A percentile compares a stretch with the other conserved stretches of the same genome.
These are phyloP conservation scores for Thamnidium elegans DNA, from an alignment of 192 early-diverging fungal genomes.

Conservation along the genomic window DNA sequence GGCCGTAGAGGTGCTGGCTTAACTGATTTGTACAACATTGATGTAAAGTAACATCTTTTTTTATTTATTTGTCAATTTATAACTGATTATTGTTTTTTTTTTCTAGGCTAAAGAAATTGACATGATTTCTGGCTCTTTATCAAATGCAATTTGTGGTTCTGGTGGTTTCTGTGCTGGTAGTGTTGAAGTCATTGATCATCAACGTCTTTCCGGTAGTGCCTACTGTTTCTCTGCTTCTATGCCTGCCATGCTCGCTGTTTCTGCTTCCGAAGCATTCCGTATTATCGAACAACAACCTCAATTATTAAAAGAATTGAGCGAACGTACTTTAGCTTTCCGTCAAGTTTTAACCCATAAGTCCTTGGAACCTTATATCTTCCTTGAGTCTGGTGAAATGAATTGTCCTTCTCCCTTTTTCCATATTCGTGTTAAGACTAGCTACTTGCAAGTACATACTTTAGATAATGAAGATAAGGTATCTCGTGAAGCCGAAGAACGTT, in stretches of 20 bases:
- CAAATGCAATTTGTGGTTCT: constrained; percentile 71
- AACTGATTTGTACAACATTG: constrained; percentile 77
- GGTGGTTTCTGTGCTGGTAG: constrained; percentile 94
- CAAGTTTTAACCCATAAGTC: constrained; percentile 22
- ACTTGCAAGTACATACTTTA: constrained; percentile 16
- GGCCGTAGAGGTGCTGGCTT: constrained; percentile 89
- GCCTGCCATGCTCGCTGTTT: constrained; percentile 90
- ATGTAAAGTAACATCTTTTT: constrained; percentile 37
- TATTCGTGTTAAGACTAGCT: constrained; percentile 56
- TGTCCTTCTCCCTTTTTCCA: constrained; percentile 72
- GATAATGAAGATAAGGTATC: constrained; percentile 24
- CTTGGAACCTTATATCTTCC: constrained; percentile 24
- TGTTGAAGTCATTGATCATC: constrained; percentile 86
- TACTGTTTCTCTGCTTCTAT: constrained; percentile 95
- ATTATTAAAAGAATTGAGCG: constrained; percentile 52
- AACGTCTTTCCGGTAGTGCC: constrained; percentile 84
- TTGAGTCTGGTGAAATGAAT: constrained; percentile 11
- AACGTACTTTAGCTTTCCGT: constrained; percentile 66
- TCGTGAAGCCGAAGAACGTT: constrained; percentile 69
- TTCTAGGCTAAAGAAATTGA: constrained; percentile 78
- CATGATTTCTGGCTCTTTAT: constrained; percentile 84
- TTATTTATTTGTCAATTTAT: background rate
- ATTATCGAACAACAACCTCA: constrained; percentile 51
- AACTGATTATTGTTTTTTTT: background rate
- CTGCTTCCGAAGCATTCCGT: constrained; percentile 78